Evolutionary conservation across 305 asterid species (phyloP).

Genomic region (Fraxinus latifolia): DNA sequence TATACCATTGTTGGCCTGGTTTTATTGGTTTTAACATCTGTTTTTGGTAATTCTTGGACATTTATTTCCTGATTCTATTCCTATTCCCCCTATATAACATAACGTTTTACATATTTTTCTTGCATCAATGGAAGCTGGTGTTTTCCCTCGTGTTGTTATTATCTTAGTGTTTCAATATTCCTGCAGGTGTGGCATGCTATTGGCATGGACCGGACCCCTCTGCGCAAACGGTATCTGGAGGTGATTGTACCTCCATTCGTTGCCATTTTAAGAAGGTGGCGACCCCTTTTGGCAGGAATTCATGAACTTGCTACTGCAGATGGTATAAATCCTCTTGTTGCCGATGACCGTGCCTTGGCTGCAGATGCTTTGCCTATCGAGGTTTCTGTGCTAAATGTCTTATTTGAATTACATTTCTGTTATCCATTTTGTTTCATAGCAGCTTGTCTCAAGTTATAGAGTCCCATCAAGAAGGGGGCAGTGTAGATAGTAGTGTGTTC

Average conservation of each 20-base stretch:
- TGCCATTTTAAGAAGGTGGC: conserved; percentile 94
- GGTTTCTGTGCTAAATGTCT: conserved; percentile 42
- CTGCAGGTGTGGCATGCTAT: conserved; percentile 92
- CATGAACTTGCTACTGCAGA: conserved; percentile 91
- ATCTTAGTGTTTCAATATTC: conserved; percentile 23
- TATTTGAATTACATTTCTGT: conserved; percentile 8
- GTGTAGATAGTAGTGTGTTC: not conserved
- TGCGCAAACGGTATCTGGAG: conserved; percentile 91
- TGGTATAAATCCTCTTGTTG: conserved; percentile 92
- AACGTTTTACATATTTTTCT: conserved; percentile 20
- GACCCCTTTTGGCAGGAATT: conserved; percentile 97
- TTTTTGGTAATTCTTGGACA: conserved; percentile 15
- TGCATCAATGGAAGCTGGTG: conserved; percentile 15
- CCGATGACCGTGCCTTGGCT: conserved; percentile 92
- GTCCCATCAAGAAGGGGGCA: conserved; percentile 5
- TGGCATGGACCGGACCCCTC: conserved; percentile 72
- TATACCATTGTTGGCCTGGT: conserved; percentile 20
- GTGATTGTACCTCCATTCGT: conserved; percentile 94
- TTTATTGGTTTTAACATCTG: conserved; percentile 15
- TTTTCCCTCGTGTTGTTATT: conserved; percentile 26
- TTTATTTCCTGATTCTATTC: conserved; percentile 12
- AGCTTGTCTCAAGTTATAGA: conserved; percentile 24
- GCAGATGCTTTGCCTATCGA: conserved; percentile 96
- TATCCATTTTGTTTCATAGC: conserved; percentile 17
- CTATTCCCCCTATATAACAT: conserved; percentile 22